Conservation (phyloP, 179 eudicot genomes). For the Gypsophila paniculata region DNA sequence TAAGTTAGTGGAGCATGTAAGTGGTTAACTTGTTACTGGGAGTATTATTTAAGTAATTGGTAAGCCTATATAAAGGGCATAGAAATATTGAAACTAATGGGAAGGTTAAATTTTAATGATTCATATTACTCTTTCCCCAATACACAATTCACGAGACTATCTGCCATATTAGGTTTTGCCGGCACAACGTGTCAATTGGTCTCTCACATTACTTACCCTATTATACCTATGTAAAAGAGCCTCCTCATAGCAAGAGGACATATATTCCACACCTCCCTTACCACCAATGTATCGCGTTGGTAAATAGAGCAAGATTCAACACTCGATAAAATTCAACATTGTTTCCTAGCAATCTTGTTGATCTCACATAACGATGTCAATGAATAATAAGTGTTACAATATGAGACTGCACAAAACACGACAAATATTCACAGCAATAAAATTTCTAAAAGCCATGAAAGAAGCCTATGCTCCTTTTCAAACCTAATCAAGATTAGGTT, state of each 20-base stretch:
- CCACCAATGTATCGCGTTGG: not conserved
- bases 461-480: too few species aligned
- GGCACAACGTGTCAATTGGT: not conserved
- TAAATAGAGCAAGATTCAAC: not conserved
- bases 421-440: too few species aligned
- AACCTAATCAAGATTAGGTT: too few species aligned
- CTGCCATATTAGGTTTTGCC: not conserved
- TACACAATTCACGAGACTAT: not conserved
- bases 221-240: not conserved
- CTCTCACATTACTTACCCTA: not conserved
- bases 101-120: too few species aligned
- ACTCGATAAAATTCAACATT: not conserved
- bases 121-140: too few species aligned
- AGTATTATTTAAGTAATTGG: too few species aligned
- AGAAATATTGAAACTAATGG: too few species aligned
- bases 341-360: not conserved
- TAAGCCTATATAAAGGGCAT: too few species aligned
- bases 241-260: not conserved
- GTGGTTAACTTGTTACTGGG: too few species aligned
- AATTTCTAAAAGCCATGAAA: too few species aligned
- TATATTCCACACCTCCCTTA: not conserved
- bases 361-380: not conserved
- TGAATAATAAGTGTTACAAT: not conserved
- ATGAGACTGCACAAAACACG: too few species aligned
- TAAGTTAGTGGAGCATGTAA: too few species aligned